A percentile compares a stretch with the other conserved stretches of the same genome.
Conservation (phyloP, 2,329 filamentous ascomycete species). For the Trichoderma polysporum region DNA sequence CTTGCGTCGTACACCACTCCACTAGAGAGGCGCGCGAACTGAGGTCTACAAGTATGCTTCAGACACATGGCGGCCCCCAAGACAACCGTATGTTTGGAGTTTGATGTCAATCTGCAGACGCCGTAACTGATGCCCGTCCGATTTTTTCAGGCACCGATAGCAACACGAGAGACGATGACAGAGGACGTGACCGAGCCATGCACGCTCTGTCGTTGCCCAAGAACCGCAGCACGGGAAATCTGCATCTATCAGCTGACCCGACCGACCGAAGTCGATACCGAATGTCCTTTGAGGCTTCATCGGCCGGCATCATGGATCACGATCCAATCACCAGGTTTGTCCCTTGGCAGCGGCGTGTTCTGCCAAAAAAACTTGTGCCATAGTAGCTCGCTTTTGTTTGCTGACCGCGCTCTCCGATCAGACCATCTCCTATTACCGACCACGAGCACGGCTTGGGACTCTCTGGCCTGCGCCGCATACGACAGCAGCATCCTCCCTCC, state of each 20-base stretch:
- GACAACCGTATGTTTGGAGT: slow-evolving; percentile 39
- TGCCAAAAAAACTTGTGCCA: neutral
- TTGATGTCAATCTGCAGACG: slow-evolving; percentile 6
- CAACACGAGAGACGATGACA: slow-evolving; percentile 36
- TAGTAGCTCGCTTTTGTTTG: slow-evolving; percentile 21
- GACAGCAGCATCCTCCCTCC: slow-evolving; percentile 70
- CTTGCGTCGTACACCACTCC: slow-evolving; percentile 22
- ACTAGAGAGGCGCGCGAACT: slow-evolving; percentile 10
- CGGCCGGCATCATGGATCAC: slow-evolving; percentile 57
- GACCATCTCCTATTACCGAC: slow-evolving; percentile 78
- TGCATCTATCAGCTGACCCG: slow-evolving; percentile 49
- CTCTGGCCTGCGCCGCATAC: slow-evolving; percentile 88
- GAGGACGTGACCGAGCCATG: slow-evolving; percentile 47
- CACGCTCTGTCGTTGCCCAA: slow-evolving; percentile 57
- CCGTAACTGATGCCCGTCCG: slow-evolving; percentile 27
- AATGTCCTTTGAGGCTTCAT: slow-evolving; percentile 74
- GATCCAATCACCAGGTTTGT: slow-evolving; percentile 72
- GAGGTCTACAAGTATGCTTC: slow-evolving; percentile 43
- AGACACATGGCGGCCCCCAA: slow-evolving; percentile 44
- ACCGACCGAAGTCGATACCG: slow-evolving; percentile 61
- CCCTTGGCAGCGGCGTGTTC: slow-evolving; percentile 6
- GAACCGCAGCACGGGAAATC: slow-evolving; percentile 65
- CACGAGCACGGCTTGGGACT: slow-evolving; percentile 84
- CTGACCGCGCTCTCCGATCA: slow-evolving; percentile 42
- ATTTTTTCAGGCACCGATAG: slow-evolving; percentile 35